Evolutionary conservation across 148 eudicot species (phyloP).

Genomic region (Persicaria maculosa): DNA sequence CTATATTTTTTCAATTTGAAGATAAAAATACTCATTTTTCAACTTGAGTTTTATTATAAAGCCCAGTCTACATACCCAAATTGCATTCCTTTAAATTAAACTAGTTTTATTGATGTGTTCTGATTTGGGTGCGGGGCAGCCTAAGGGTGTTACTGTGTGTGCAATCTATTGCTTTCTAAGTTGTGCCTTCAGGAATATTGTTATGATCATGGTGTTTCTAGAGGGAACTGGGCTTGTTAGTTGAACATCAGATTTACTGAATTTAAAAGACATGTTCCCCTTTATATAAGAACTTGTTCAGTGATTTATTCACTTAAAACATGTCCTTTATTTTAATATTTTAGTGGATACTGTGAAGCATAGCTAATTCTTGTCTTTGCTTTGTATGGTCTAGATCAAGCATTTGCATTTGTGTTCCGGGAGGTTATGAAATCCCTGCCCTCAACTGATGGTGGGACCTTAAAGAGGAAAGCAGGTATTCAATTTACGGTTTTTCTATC

Average conservation of each 20-base stretch:
- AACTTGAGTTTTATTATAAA: too few relatives aligned
- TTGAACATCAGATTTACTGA: neutral
- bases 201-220: neutral
- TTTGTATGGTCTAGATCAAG: constrained; percentile 47
- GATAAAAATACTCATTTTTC: too few relatives aligned
- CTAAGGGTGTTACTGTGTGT: constrained; percentile 1
- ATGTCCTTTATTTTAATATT: neutral
- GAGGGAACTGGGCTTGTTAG: neutral
- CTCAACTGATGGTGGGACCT: constrained; percentile 30
- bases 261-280: neutral
- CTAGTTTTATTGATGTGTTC: neutral
- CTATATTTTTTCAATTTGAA: too few relatives aligned
- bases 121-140: neutral
- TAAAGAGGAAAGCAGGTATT: constrained; percentile 88
- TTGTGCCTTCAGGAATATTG: constrained; percentile 2
- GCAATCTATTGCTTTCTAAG: neutral
- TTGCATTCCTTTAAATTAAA: neutral
- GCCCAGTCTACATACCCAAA: too few relatives aligned
- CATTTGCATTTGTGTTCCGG: constrained; percentile 82
- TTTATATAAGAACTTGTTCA: neutral
- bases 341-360: neutral
- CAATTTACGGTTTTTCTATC: too few relatives aligned
- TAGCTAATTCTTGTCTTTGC: constrained; percentile 14
- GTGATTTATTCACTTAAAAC: neutral
- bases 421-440: constrained; percentile 50